These are phyloP conservation scores for Plasmodium sp. DNA, from an alignment of 169 alveolate genomes.

Conservation along the genomic window DNA sequence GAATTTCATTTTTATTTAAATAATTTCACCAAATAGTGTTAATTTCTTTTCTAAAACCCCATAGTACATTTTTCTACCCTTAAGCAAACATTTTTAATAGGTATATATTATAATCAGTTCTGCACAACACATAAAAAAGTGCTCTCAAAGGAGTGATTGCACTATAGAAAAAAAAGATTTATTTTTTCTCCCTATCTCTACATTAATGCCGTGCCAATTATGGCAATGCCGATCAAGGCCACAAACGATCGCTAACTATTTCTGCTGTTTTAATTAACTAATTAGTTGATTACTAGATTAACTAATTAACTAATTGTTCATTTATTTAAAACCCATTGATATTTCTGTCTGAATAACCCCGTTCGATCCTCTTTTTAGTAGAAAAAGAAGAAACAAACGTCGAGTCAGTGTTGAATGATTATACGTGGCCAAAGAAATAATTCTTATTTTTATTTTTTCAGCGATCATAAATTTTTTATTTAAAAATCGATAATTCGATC, in stretches of 20 bases:
- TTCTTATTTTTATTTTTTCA: background rate
- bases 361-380: background rate
- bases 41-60: no score
- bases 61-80: background rate
- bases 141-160: background rate
- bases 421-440: background rate
- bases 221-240: background rate
- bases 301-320: background rate
- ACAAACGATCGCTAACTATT: background rate
- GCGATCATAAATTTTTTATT: no score
- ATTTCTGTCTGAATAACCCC: background rate
- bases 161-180: background rate
- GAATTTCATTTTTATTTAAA: no score
- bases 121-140: background rate
- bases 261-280: background rate
- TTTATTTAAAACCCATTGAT: background rate
- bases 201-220: background rate
- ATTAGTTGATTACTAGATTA: background rate
- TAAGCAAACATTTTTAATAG: no score
- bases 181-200: background rate
- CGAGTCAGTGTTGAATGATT: background rate
- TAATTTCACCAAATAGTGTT: background rate
- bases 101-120: background rate
- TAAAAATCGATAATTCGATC: background rate
- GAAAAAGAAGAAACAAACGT: background rate